phyloP scores from a whole-genome alignment of 2,329 filamentous ascomycete species.

The Epicoccum nigrum region DNA sequence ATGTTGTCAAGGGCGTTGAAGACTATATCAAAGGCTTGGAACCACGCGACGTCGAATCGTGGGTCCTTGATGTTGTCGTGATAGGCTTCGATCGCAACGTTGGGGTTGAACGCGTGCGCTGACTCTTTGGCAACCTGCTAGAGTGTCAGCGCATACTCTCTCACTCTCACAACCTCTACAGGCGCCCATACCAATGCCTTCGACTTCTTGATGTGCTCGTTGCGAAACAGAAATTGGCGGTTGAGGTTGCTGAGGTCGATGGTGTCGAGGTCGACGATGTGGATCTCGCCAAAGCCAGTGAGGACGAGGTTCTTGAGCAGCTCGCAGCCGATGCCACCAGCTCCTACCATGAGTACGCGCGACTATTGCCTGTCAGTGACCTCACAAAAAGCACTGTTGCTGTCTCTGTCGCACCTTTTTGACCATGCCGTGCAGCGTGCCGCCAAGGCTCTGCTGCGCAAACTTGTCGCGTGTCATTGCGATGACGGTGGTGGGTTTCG shows the following conservation, averaged over 20 bases:
- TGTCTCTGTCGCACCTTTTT: slow-evolving; percentile 58
- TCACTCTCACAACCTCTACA: not conserved
- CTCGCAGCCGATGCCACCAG: slow-evolving; percentile 96
- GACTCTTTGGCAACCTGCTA: slow-evolving; percentile 86
- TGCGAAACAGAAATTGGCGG: slow-evolving; percentile 93
- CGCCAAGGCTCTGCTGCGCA: slow-evolving; percentile 66
- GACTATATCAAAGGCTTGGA: slow-evolving; percentile 78
- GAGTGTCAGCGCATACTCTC: slow-evolving; percentile 26
- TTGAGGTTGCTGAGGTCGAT: slow-evolving; percentile 98
- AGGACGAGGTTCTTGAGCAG: slow-evolving; percentile 95
- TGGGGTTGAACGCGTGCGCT: slow-evolving; percentile 87
- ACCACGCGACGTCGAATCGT: slow-evolving; percentile 88
- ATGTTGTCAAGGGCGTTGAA: slow-evolving; percentile 98
- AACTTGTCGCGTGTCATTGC: slow-evolving; percentile 57
- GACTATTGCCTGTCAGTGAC: slow-evolving; percentile 62
- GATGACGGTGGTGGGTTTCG: slow-evolving; percentile 14
- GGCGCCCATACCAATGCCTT: slow-evolving; percentile 76
- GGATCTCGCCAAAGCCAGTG: slow-evolving; percentile 88
- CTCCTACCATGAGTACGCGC: slow-evolving; percentile 90
- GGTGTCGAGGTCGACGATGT: slow-evolving; percentile 96
- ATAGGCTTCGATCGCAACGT: slow-evolving; percentile 83
- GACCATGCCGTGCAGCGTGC: slow-evolving; percentile 69
- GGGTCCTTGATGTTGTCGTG: slow-evolving; percentile 94
- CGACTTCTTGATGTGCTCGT: slow-evolving; percentile 96
- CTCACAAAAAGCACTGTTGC: not conserved